A percentile compares a stretch with the other conserved stretches of the same genome.
Evolutionary conservation across 1,139 yeast species (phyloP).

Genomic region (Yamadazyma sp.): DNA sequence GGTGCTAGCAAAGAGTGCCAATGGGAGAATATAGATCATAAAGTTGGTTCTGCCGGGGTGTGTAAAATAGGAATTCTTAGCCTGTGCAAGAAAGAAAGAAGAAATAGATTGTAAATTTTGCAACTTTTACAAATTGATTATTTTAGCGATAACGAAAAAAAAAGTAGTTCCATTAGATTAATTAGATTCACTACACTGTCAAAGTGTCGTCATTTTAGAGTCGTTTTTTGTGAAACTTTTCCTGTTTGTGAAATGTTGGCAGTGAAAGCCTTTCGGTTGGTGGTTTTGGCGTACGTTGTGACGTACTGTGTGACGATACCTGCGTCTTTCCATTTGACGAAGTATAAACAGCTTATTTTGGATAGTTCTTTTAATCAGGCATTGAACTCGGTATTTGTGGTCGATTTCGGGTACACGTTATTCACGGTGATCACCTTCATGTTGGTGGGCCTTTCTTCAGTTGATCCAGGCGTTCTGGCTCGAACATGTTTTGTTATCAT

Average conservation of each 20-base stretch:
- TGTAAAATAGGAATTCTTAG: no score
- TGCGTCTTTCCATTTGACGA: slow-evolving; percentile 5
- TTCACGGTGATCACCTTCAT: slow-evolving; percentile 20
- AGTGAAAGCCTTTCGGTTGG: neutral
- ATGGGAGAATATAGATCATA: neutral
- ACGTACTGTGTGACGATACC: slow-evolving; percentile 1
- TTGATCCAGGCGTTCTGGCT: neutral
- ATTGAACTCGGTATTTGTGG: slow-evolving; percentile 23
- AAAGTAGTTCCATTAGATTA: no score
- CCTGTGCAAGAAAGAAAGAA: neutral
- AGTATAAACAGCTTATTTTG: slow-evolving; percentile 14
- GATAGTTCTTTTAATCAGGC: slow-evolving; percentile 16
- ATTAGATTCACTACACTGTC: no score
- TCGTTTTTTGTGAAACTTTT: no score
- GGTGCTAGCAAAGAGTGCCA: neutral
- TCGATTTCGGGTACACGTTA: slow-evolving; percentile 29
- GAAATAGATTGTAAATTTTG: neutral
- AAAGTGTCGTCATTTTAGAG: no score
- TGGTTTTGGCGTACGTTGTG: neutral
- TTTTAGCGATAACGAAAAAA: no score
- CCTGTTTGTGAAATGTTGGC: no score
- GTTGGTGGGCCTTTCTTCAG: neutral
- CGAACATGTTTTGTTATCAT: slow-evolving; percentile 3
- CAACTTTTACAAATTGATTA: neutral
- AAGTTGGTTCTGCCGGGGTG: neutral